A percentile compares a stretch with the other conserved stretches of the same genome.
Conservation (phyloP, 176 grass and related monocot genomes). For the Eleusine coracana region DNA sequence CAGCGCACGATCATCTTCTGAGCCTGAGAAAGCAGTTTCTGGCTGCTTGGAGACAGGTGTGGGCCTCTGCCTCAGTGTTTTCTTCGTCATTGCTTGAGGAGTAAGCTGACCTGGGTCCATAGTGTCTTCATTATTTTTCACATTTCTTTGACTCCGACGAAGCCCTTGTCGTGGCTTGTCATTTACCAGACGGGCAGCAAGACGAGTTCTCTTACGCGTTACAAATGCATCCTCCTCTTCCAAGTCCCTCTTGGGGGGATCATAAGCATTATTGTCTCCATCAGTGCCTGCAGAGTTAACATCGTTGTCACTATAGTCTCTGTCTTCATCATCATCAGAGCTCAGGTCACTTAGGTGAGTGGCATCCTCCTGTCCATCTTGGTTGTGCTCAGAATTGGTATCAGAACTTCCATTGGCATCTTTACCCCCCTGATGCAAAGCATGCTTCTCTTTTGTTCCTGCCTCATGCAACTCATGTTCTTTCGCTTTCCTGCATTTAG, state of each 20-base stretch:
- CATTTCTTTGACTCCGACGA: slow-evolving; percentile 58
- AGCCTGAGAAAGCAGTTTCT: slow-evolving; percentile 18
- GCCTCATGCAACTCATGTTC: slow-evolving; percentile 32
- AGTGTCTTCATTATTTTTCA: slow-evolving; percentile 33
- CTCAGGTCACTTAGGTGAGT: slow-evolving; percentile 36
- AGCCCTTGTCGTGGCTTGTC: slow-evolving; percentile 39
- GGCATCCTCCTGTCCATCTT: slow-evolving; percentile 35
- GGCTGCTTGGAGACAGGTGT: slow-evolving; percentile 46
- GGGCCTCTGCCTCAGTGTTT: slow-evolving; percentile 59
- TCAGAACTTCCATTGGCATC: slow-evolving; percentile 32
- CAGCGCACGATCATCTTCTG: slow-evolving; percentile 41
- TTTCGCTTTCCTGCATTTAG: slow-evolving; percentile 52
- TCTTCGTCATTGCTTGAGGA: slow-evolving; percentile 53
- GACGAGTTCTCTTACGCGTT: slow-evolving; percentile 31
- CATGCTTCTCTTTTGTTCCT: slow-evolving; percentile 32
- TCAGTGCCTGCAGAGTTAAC: slow-evolving; percentile 23
- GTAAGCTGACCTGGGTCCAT: slow-evolving; percentile 34
- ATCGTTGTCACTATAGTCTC: slow-evolving; percentile 51
- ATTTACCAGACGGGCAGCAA: slow-evolving; percentile 21
- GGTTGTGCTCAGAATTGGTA: slow-evolving; percentile 27
- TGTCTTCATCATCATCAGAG: slow-evolving; percentile 39
- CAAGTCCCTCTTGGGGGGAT: slow-evolving; percentile 16
- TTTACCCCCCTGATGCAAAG: slow-evolving; percentile 14
- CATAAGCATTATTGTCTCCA: slow-evolving; percentile 35
- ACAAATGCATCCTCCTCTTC: slow-evolving; percentile 41